phyloP scores from a whole-genome alignment of 2,329 filamentous ascomycete genomes.

The Madurella fahalii region DNA sequence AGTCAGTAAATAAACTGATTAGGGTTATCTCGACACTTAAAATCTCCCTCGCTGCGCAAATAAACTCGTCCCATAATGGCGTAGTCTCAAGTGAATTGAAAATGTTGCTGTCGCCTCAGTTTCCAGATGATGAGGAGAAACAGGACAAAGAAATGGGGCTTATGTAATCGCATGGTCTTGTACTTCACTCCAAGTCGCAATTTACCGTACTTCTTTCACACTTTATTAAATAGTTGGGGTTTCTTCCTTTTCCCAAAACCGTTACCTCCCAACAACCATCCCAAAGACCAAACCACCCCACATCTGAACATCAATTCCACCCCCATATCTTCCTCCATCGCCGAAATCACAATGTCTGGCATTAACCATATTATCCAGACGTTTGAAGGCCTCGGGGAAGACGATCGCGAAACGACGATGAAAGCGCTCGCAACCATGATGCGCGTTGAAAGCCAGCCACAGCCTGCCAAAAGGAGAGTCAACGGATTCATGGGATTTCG shows the following conservation, averaged over 20 bases:
- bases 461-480: conserved; percentile 23
- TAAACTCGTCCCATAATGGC: too few relatives aligned
- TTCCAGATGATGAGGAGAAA: background rate
- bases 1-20: too few relatives aligned
- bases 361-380: conserved; percentile 17
- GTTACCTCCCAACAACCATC: too few relatives aligned
- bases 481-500: conserved; percentile 29
- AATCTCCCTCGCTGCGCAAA: too few relatives aligned
- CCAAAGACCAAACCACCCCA: background rate
- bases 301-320: background rate
- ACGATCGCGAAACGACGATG: conserved; percentile 9
- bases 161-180: background rate
- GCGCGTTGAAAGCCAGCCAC: conserved; percentile 5
- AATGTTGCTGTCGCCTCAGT: too few relatives aligned
- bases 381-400: conserved; percentile 9
- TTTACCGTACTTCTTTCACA: too few relatives aligned
- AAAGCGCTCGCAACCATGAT: conserved; percentile 10
- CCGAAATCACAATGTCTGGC: conserved; percentile 7
- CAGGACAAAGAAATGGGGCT: background rate
- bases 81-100: too few relatives aligned
- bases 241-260: too few relatives aligned
- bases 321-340: background rate
- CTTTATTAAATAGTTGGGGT: too few relatives aligned
- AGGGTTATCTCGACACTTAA: too few relatives aligned
- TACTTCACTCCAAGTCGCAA: background rate